phyloP scores from a whole-genome alignment of 805 yeast genomes.

The Starmerella bombicola region DNA sequence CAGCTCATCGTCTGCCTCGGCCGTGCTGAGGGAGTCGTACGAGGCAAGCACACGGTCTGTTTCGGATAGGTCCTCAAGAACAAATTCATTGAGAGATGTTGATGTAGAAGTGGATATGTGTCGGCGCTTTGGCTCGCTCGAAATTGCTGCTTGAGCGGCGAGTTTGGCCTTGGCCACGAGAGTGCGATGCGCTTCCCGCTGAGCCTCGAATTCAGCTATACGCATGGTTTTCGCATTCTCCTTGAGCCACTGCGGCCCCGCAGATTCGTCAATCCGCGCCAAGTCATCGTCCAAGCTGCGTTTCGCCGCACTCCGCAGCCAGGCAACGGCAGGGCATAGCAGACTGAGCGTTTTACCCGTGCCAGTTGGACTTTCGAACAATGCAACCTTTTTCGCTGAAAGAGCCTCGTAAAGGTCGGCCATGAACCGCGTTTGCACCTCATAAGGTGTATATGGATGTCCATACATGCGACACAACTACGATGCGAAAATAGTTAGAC shows the following conservation, averaged over 20 bases:
- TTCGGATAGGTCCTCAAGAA: constrained; percentile 10
- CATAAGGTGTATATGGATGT: constrained; percentile 77
- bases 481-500: not conserved
- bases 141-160: not conserved
- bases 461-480: constrained; percentile 30
- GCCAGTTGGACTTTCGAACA: constrained; percentile 91
- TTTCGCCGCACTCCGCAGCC: constrained; percentile 46
- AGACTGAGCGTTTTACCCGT: constrained; percentile 79
- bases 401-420: constrained; percentile 54
- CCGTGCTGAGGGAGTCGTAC: not conserved
- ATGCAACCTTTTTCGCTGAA: constrained; percentile 44
- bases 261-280: constrained; percentile 31
- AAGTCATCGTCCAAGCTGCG: constrained; percentile 15
- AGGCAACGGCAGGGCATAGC: constrained; percentile 72
- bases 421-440: constrained; percentile 70
- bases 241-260: constrained; percentile 62
- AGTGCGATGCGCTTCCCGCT: constrained; percentile 24
- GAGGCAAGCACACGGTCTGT: constrained; percentile 1
- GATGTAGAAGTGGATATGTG: not conserved
- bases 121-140: not conserved
- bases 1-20: not conserved
- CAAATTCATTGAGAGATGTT: not conserved
- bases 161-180: constrained; percentile 10
- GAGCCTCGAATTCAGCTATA: constrained; percentile 15
- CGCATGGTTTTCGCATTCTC: constrained; percentile 29